phyloP scores from a whole-genome alignment of 2,329 filamentous ascomycete species.

The Pezicula rhizophila region DNA sequence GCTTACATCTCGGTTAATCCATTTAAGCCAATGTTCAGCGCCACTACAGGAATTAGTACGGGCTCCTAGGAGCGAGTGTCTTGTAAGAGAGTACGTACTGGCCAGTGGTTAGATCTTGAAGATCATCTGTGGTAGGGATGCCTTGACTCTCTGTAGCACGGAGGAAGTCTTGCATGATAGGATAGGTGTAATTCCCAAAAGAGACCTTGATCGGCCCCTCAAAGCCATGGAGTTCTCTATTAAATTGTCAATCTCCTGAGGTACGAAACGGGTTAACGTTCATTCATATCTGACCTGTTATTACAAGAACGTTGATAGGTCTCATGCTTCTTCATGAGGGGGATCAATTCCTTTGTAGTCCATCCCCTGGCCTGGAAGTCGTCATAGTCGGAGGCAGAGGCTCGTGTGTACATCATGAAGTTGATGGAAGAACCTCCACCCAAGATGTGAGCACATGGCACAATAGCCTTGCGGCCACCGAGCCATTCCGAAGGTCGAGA shows the following conservation, averaged over 20 bases:
- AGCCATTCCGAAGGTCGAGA: constrained; percentile 69
- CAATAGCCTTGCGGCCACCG: constrained; percentile 62
- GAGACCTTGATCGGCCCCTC: constrained; percentile 79
- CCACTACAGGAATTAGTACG: constrained; percentile 33
- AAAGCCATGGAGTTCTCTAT: constrained; percentile 64
- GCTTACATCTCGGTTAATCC: constrained; percentile 65
- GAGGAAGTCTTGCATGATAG: constrained; percentile 76
- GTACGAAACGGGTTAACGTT: neutral
- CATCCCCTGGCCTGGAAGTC: constrained; percentile 77
- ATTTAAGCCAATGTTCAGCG: constrained; percentile 79
- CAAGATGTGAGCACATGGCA: constrained; percentile 68
- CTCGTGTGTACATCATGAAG: constrained; percentile 74
- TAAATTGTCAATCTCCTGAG: neutral
- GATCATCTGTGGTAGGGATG: constrained; percentile 69
- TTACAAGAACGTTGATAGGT: constrained; percentile 64
- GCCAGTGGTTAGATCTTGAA: constrained; percentile 64
- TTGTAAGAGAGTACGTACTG: constrained; percentile 26
- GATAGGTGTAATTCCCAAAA: constrained; percentile 61
- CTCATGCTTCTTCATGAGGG: constrained; percentile 75
- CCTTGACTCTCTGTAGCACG: constrained; percentile 66
- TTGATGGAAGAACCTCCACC: constrained; percentile 72
- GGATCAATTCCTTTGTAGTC: constrained; percentile 68
- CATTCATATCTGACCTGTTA: constrained; percentile 38
- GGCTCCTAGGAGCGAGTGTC: neutral
- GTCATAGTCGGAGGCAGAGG: constrained; percentile 68